Conservation (phyloP, 345 rosid species). For the Citrus sp. region DNA sequence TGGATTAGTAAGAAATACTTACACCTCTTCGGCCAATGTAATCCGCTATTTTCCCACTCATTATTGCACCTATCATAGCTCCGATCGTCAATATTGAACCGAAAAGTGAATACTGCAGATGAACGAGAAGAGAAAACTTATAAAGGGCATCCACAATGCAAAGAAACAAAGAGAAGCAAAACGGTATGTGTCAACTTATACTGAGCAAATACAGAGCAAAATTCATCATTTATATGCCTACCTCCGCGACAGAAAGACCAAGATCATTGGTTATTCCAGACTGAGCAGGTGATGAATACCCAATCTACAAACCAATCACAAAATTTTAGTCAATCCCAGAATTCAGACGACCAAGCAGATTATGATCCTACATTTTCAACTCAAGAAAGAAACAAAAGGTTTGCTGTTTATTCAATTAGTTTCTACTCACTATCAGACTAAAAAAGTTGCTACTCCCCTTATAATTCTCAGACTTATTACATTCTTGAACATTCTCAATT, state of each 20-base stretch:
- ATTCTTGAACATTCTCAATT: neutral
- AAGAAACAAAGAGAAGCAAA: neutral
- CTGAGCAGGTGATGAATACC: slow-evolving; percentile 87
- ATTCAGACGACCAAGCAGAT: neutral
- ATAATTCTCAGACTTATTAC: neutral
- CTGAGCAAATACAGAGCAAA: neutral
- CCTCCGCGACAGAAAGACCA: slow-evolving; percentile 63
- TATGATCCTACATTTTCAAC: neutral
- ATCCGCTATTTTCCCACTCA: slow-evolving; percentile 71
- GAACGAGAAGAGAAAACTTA: neutral
- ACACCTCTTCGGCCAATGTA: slow-evolving; percentile 65
- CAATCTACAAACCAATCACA: slow-evolving; percentile 44
- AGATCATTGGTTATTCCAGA: slow-evolving; percentile 66
- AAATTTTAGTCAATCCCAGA: neutral
- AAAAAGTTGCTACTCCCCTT: neutral
- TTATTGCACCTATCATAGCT: slow-evolving; percentile 77
- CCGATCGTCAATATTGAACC: slow-evolving; percentile 78
- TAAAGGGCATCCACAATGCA: neutral
- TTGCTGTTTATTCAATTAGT: neutral
- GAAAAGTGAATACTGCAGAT: slow-evolving; percentile 65
- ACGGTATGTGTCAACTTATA: no score
- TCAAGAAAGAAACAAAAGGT: neutral
- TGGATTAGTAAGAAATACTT: slow-evolving; percentile 16
- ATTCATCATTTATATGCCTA: slow-evolving; percentile 7
- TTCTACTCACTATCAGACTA: neutral